phyloP scores from a whole-genome alignment of 495 filamentous ascomycete genomes.

The Immersiella caudata region DNA sequence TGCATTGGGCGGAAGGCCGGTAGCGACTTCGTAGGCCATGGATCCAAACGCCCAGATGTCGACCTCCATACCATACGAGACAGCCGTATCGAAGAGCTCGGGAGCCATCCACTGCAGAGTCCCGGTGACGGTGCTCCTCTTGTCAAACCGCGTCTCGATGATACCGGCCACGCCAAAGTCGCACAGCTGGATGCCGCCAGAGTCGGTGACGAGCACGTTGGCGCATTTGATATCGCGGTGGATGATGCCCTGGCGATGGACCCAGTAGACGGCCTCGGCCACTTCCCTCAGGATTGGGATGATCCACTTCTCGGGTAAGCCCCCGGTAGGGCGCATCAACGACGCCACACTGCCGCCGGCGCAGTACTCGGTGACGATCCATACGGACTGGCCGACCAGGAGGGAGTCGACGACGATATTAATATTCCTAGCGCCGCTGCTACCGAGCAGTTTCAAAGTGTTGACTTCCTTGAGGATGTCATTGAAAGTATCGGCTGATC shows the following conservation, averaged over 20 bases:
- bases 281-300: slow-evolving; percentile 25
- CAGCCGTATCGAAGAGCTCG: slow-evolving; percentile 23
- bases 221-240: slow-evolving; percentile 29
- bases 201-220: slow-evolving; percentile 26
- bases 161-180: slow-evolving; percentile 28
- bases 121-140: slow-evolving; percentile 26
- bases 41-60: slow-evolving; percentile 28
- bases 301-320: slow-evolving; percentile 26
- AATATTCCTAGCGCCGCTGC: slow-evolving; percentile 22
- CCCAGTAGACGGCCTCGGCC: slow-evolving; percentile 27
- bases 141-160: slow-evolving; percentile 26
- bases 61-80: slow-evolving; percentile 26
- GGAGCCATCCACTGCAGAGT: slow-evolving; percentile 28
- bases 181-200: slow-evolving; percentile 24
- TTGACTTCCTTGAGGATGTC: slow-evolving; percentile 27
- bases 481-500: slow-evolving; percentile 23
- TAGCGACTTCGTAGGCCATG: slow-evolving; percentile 26
- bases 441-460: slow-evolving; percentile 23
- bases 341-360: slow-evolving; percentile 26
- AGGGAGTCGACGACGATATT: slow-evolving; percentile 25
- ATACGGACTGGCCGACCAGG: slow-evolving; percentile 25
- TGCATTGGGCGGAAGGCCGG: slow-evolving; percentile 24
- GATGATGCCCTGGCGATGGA: slow-evolving; percentile 25
- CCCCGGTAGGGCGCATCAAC: slow-evolving; percentile 23
- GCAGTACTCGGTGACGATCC: slow-evolving; percentile 28